These are phyloP conservation scores for Toxoplasma gondii DNA, from an alignment of 169 alveolate species.

Conservation along the genomic window DNA sequence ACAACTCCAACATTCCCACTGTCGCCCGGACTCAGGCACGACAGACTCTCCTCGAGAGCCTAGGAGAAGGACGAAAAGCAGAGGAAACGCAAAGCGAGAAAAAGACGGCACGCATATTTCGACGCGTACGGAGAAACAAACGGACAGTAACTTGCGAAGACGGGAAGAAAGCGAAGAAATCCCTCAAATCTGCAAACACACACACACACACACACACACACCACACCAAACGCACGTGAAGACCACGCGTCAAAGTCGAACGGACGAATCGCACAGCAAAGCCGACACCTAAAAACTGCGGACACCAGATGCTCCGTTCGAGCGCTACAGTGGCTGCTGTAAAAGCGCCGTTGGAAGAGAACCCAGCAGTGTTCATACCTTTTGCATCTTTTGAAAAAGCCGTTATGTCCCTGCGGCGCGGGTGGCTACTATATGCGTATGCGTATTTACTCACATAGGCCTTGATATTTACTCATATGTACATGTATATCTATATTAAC, in stretches of 20 bases:
- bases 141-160: not conserved
- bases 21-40: not conserved
- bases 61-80: not conserved
- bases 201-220: slow-evolving; percentile 8
- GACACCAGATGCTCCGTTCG: no score
- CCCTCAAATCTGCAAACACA: slow-evolving; percentile 2
- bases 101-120: not conserved
- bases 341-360: no score
- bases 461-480: no score
- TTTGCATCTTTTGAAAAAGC: no score
- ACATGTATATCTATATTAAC: no score
- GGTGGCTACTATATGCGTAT: no score
- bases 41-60: not conserved
- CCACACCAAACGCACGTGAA: not conserved
- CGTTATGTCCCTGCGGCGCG: no score
- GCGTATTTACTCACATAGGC: no score
- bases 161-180: not conserved
- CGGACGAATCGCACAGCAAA: no score
- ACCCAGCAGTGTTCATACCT: no score
- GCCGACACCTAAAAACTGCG: no score
- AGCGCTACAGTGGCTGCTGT: no score
- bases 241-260: not conserved
- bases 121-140: not conserved
- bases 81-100: not conserved
- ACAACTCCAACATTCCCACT: not conserved